Base-by-base conservation (phyloP, 495 filamentous ascomycete genomes). In the Penicillium coffeae region DNA sequence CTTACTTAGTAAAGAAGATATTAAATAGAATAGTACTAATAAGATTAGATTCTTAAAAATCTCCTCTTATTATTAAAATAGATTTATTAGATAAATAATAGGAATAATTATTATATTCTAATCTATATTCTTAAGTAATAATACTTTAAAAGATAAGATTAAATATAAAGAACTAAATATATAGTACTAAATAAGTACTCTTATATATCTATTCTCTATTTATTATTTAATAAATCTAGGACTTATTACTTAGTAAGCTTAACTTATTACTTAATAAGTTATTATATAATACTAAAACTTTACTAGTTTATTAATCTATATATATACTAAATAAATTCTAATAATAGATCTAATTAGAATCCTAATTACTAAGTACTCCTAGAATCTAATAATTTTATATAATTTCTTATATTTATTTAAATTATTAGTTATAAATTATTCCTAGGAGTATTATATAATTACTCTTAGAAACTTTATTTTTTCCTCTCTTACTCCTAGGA, bases 121-220 rank as follows among this genome's bases (percentile, higher is more conserved):
- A 30, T 30, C 10, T 30, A 10, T 4, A 10, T 30, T 30, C 25
- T n/a, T 38, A 48, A 42, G 42, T 40, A 40, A 40, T 20, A 40
- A 40, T 40, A 8, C 13, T 7, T 4, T n/a, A n/a, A n/a, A n/a
- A n/a, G n/a, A n/a, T n/a, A n/a, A 30, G 13, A 40, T 40, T 40
- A 21, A 40, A 19, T 21, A 21, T 18, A 21, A 40, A 40, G 38
- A 40, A 40, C 38, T 40, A 40, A 40, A 40, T 40, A 40, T 13
- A 40, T 40, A 21, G 21, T 40, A 8, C n/a, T 40, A 40, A 40
- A 20, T 18, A 20, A 20, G 38, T 30, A 10, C 10, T 10, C 10
- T 30, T 30, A 30, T 30, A 30, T 30, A 30, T 30, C 25, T 10
- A 30, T 4, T 30, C 25, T 10, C 10, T 30, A 30, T 10, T 30